These are phyloP conservation scores for Vigna hirtella DNA, from an alignment of 306 rosid genomes.

Conservation along the genomic window DNA sequence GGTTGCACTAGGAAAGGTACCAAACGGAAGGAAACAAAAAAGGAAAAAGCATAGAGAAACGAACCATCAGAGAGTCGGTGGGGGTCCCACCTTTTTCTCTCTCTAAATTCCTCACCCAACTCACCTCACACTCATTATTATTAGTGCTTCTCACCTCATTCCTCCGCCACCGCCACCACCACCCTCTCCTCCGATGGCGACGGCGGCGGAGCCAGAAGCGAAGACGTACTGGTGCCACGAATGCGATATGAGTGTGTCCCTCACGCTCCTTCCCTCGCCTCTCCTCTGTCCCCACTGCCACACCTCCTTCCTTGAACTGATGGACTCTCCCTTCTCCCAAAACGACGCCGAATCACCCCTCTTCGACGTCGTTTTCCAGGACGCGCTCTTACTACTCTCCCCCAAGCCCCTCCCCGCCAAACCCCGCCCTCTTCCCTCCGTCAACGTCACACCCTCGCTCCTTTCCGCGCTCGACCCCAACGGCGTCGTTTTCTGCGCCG, in stretches of 20 bases:
- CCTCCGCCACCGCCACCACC: conserved; percentile 29
- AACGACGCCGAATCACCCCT: conserved; percentile 44
- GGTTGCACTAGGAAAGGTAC: not conserved
- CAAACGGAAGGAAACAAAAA: conserved; percentile 32
- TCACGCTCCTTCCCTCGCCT: conserved; percentile 41
- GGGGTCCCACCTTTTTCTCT: conserved; percentile 44
- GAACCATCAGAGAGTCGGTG: conserved; percentile 26
- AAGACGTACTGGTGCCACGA: conserved; percentile 93
- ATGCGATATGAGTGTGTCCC: conserved; percentile 88
- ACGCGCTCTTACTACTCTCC: conserved; percentile 37
- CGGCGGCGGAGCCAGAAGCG: conserved; percentile 40
- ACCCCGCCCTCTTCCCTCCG: not conserved
- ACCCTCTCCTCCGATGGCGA: conserved; percentile 1
- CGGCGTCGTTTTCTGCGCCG: conserved; percentile 67
- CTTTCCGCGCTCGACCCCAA: conserved; percentile 49
- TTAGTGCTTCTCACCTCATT: not conserved
- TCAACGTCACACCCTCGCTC: conserved; percentile 54
- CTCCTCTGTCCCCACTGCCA: conserved; percentile 74
- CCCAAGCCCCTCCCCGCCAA: not conserved
- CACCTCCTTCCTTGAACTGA: conserved; percentile 78
- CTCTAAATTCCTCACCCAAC: not conserved
- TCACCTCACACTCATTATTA: not conserved
- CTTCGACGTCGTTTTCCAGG: conserved; percentile 43
- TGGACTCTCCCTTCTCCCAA: conserved; percentile 64
- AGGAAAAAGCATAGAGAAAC: conserved; percentile 33